Evolutionary conservation across 148 eudicot species (phyloP), one percentile per base, ranked within the genome.

Genomic region (Tetragonia tetragonoides): DNA sequence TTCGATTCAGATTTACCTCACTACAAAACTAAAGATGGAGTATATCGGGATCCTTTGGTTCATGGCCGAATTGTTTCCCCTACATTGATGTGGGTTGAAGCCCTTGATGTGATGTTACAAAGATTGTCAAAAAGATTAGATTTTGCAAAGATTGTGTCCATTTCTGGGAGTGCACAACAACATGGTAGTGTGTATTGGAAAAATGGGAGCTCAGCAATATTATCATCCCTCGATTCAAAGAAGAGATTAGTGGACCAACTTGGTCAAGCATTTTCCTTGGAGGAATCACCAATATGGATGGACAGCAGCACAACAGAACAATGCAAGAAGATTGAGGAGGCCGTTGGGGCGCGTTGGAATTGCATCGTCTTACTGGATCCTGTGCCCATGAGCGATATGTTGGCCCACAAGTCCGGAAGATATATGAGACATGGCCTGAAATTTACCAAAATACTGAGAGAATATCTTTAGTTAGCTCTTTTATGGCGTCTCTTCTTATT

Each of bases 181-280:
- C 98, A 94, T 65, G 98, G 98, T 23, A 94, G 95, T 80, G 98
- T 94, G 41, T 94, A 90, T 75, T 94, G 98, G 98, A 94, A 89
- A 76, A 88, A 23, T 51, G 92, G 90, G 5, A 80, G 97, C 80
- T 85, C 74, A 0, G 23, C 42, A 17, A 85, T 84, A 41, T 73
- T 95, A 23, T 87, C 88, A 4, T 79, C 88, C 1, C 85, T 93
- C 82, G 92, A 95, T 83, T 77, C 91, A 4, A 84, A 86, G 63
- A 88, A 86, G 72, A 60, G 70, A 37, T 77, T 95, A 75, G 84
- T 82, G 62, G 94, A 90, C 51, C 99, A 90, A 82, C 81, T 93
- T 18, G 51, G 73, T 44, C 88, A 90, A 46, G 92, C 94, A 8
- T 91, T 95, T 84, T 90, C 97, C 0, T 62, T 73, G 2, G 85